Percentiles rank a stretch among this genome's conserved stretches.
Conservation (phyloP, 169 alveolate genomes). For the Cyclospora cayetanensis region DNA sequence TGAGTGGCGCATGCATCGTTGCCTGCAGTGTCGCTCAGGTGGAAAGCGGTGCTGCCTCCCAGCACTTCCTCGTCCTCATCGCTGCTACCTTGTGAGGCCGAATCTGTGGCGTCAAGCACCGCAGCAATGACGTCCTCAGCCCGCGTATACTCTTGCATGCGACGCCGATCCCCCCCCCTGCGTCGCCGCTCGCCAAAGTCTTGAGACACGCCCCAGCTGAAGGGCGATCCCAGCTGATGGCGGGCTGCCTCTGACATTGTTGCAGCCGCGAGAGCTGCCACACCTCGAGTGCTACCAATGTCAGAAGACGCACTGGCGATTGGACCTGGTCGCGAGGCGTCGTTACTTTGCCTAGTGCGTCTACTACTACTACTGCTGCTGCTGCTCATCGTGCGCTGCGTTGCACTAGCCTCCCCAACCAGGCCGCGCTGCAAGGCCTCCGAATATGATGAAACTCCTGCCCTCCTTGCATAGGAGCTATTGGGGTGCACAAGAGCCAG, state of each 20-base stretch:
- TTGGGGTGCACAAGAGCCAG: constrained; percentile 72
- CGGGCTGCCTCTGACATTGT: neutral
- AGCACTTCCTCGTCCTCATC: constrained; percentile 18
- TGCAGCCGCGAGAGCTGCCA: neutral
- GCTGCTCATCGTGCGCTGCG: neutral
- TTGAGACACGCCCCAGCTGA: constrained; percentile 19
- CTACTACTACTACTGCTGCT: neutral
- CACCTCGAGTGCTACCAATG: neutral
- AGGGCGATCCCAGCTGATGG: constrained; percentile 54
- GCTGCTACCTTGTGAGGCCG: neutral
- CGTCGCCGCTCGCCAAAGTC: constrained; percentile 45
- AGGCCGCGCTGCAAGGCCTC: constrained; percentile 57
- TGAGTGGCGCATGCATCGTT: neutral
- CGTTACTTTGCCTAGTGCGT: neutral
- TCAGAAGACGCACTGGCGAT: too few relatives aligned
- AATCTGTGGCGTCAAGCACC: constrained; percentile 22
- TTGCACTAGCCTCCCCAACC: constrained; percentile 36
- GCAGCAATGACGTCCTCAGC: constrained; percentile 65
- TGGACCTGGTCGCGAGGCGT: neutral
- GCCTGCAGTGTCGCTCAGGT: constrained; percentile 28
- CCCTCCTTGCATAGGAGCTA: constrained; percentile 62
- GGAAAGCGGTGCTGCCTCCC: constrained; percentile 42
- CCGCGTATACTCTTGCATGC: constrained; percentile 6
- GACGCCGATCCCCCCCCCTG: constrained; percentile 23
- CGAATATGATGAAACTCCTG: constrained; percentile 62